Evolutionary conservation across 805 yeast genomes (phyloP).

Genomic region (Myxozyma nipponensis): DNA sequence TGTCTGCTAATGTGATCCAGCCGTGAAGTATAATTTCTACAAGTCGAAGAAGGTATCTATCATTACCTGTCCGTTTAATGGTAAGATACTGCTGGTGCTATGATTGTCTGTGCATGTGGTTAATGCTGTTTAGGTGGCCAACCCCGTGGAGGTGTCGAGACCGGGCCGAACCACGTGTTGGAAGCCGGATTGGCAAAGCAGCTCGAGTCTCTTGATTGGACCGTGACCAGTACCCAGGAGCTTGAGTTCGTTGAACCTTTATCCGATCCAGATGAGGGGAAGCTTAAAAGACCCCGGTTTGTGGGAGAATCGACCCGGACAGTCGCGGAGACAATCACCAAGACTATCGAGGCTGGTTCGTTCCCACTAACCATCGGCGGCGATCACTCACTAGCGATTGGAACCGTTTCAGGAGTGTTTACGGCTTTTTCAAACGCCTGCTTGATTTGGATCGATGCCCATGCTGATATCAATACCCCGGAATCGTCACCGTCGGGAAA

Average conservation of each 20-base stretch:
- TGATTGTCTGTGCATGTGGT: background rate
- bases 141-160: conserved; percentile 87
- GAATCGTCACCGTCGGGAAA: conserved; percentile 80
- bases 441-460: conserved; percentile 95
- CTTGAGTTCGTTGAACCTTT: conserved; percentile 38
- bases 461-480: conserved; percentile 93
- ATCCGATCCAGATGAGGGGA: conserved; percentile 49
- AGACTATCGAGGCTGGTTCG: conserved; percentile 45
- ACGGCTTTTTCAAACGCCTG: conserved; percentile 81
- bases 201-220: conserved; percentile 71
- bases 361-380: conserved; percentile 91
- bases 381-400: conserved; percentile 94
- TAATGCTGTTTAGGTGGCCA: conserved; percentile 71
- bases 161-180: conserved; percentile 80
- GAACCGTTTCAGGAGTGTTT: conserved; percentile 82
- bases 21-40: conserved; percentile 43
- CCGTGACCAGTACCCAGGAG: conserved; percentile 33
- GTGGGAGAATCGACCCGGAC: conserved; percentile 69
- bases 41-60: conserved; percentile 58
- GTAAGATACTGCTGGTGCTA: conserved; percentile 1
- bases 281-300: conserved; percentile 66
- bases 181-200: conserved; percentile 66
- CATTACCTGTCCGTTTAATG: conserved; percentile 81
- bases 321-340: conserved; percentile 59
- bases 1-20: background rate